Conservation (phyloP, 2,329 filamentous ascomycete genomes). For the Alternaria infectoria region DNA sequence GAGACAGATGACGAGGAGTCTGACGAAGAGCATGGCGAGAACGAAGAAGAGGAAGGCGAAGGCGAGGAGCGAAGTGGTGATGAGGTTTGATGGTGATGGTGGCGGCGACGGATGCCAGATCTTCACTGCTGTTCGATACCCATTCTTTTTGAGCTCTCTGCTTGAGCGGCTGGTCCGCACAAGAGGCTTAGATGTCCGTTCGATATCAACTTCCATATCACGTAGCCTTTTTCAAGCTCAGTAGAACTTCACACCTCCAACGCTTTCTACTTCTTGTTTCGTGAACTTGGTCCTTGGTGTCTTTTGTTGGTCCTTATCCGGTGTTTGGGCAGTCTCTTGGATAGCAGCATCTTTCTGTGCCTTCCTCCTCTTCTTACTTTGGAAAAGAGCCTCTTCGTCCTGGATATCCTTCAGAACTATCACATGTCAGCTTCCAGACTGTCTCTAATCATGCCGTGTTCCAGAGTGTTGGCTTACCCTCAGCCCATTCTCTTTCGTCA, state of each 20-base stretch:
- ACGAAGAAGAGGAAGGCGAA: background rate
- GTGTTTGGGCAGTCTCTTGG: slow-evolving; percentile 5
- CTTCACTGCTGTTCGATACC: background rate
- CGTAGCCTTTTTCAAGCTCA: slow-evolving; percentile 11
- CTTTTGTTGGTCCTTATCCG: slow-evolving; percentile 40
- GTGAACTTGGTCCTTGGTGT: slow-evolving; percentile 22
- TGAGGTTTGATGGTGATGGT: background rate
- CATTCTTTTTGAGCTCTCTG: background rate
- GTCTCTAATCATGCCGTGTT: background rate
- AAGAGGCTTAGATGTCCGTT: background rate
- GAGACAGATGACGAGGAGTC: background rate
- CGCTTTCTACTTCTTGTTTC: slow-evolving; percentile 35
- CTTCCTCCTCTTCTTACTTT: slow-evolving; percentile 48
- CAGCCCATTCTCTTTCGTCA: slow-evolving; percentile 86
- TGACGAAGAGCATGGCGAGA: background rate
- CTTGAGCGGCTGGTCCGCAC: background rate
- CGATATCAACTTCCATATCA: background rate
- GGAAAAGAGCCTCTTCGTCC: slow-evolving; percentile 63
- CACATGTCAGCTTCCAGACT: slow-evolving; percentile 15
- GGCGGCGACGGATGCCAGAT: background rate
- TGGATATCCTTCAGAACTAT: slow-evolving; percentile 71
- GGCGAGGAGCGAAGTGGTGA: background rate
- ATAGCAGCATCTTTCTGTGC: slow-evolving; percentile 28
- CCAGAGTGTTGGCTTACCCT: slow-evolving; percentile 61
- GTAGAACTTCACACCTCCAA: slow-evolving; percentile 42